Evolutionary conservation across 495 filamentous ascomycete genomes (phyloP).

Genomic region (Tuber melanosporum): DNA sequence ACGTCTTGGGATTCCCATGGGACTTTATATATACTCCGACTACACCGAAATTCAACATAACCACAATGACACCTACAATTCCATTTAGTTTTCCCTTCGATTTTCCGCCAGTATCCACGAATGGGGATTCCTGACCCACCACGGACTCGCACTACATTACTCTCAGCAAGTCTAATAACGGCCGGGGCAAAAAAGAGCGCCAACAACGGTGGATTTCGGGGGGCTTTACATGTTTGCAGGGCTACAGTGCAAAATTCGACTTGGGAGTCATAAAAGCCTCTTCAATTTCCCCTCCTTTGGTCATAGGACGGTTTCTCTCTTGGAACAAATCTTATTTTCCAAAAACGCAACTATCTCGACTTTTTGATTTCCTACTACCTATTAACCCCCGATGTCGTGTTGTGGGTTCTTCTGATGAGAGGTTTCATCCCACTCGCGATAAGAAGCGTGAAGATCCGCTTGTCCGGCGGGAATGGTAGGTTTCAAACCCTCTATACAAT

Average conservation of each 20-base stretch:
- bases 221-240: fast-evolving
- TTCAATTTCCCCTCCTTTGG: too few relatives aligned
- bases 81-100: background rate
- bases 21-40: background rate
- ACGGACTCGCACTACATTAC: background rate
- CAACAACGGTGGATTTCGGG: background rate
- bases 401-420: background rate
- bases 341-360: background rate
- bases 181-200: background rate
- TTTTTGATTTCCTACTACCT: background rate
- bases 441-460: conserved; percentile 40
- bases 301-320: background rate
- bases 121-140: background rate
- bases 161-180: background rate
- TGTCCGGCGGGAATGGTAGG: conserved; percentile 49
- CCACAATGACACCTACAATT: background rate
- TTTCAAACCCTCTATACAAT: background rate
- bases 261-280: background rate
- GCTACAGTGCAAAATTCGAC: background rate
- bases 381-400: conserved; percentile 5
- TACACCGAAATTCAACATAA: background rate
- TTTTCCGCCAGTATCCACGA: background rate
- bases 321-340: background rate
- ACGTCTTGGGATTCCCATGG: background rate
- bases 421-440: background rate